phyloP scores from a whole-genome alignment of 331 rosid species.

The Prunus yedoensis region DNA sequence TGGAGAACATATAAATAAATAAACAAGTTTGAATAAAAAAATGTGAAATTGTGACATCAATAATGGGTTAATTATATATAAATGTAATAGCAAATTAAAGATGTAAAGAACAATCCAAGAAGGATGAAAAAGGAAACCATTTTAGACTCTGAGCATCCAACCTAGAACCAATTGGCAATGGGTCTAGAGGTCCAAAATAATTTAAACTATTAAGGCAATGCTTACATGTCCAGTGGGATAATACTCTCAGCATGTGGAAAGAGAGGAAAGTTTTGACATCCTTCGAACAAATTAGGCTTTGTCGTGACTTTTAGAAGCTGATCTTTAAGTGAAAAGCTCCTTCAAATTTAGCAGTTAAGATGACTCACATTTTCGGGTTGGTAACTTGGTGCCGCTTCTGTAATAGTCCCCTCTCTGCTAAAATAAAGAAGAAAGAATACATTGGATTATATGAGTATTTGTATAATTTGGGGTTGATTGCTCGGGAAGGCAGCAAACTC shows the following conservation, averaged over 20 bases:
- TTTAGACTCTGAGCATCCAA: no score
- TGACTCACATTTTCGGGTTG: neutral
- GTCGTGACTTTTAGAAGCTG: neutral
- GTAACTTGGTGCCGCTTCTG: neutral
- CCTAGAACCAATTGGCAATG: no score
- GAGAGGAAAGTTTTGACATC: neutral
- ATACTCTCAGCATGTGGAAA: neutral
- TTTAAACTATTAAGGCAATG: no score
- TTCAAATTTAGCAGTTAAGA: neutral
- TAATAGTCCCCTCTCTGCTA: neutral
- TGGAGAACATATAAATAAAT: no score
- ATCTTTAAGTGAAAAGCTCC: neutral
- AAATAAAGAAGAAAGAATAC: neutral
- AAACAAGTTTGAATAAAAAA: no score
- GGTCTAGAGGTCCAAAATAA: no score
- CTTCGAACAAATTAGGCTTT: neutral
- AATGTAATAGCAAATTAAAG: no score
- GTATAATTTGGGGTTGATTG: neutral
- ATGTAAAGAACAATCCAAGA: no score
- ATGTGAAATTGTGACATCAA: no score
- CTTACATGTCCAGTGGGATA: no score
- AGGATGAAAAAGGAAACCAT: no score
- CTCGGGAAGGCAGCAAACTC: neutral
- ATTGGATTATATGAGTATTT: neutral
- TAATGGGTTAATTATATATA: no score